Conservation (phyloP, 2,329 filamentous ascomycete genomes). For the Clonostachys byssicola region DNA sequence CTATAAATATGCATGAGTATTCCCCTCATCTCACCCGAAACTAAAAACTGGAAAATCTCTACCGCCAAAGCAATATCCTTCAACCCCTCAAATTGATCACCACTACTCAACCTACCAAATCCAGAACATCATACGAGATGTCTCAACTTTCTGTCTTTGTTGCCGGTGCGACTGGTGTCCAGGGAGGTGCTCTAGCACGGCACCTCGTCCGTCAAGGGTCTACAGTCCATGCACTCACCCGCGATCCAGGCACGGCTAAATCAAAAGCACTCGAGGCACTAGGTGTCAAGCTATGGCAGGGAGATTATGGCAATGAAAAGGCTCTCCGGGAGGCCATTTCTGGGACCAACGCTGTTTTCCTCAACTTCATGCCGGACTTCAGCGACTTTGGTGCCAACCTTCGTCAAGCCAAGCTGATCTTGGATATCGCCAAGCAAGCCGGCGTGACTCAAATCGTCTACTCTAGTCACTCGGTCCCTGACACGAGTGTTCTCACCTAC, state of each 20-base stretch:
- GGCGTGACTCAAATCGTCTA: conserved; percentile 30
- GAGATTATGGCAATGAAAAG: conserved; percentile 23
- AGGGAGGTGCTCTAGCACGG: conserved; percentile 27
- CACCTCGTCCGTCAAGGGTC: conserved; percentile 22
- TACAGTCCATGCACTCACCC: conserved; percentile 24
- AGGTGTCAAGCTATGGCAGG: conserved; percentile 23
- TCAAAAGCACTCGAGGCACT: conserved; percentile 18
- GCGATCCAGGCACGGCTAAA: conserved; percentile 18
- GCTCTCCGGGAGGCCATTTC: conserved; percentile 20
- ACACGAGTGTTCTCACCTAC: conserved; percentile 10
- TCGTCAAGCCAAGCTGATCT: conserved; percentile 18
- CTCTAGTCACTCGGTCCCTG: conserved; percentile 22
- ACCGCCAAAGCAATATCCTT: no score
- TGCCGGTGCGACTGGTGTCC: conserved; percentile 30
- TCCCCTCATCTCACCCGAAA: no score
- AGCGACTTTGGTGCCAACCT: conserved; percentile 18
- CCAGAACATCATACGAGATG: no score
- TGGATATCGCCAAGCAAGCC: conserved; percentile 27
- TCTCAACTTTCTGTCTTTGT: conserved; percentile 20
- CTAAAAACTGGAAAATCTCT: no score
- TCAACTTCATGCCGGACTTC: conserved; percentile 25
- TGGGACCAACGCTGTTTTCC: conserved; percentile 22
- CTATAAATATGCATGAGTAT: no score
- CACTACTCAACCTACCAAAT: no score
- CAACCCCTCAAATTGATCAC: no score